These are phyloP conservation scores for Pseudomicrostroma phylloplanum DNA, from an alignment of 1,284 basidiomycete species.

Conservation along the genomic window DNA sequence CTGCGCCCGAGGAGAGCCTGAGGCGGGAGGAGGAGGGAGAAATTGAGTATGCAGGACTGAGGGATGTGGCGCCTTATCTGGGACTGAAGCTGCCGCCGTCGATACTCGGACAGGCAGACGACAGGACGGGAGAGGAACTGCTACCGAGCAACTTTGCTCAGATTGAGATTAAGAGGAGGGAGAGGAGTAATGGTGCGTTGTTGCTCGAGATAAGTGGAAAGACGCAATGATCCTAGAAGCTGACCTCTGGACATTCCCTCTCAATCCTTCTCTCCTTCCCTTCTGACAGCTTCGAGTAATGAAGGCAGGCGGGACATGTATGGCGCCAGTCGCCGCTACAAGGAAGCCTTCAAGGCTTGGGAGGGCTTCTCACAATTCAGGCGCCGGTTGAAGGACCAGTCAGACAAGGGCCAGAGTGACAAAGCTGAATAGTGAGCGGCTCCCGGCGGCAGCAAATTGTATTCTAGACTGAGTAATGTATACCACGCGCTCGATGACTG, in stretches of 20 bases:
- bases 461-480: no score
- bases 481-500: background rate
- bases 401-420: background rate
- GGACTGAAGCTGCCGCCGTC: no score
- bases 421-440: background rate
- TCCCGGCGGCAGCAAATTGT: background rate
- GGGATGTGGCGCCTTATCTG: no score
- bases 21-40: no score
- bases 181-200: no score
- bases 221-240: no score
- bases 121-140: no score
- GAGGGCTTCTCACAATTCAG: background rate
- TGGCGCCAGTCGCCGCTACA: background rate
- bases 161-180: no score
- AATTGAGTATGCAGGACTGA: no score
- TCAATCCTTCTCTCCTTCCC: background rate
- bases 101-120: no score
- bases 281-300: background rate
- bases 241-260: background rate
- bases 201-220: background rate
- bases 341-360: constrained; percentile 1
- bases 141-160: no score
- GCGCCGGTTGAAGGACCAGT: background rate
- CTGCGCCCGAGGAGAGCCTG: no score
- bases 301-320: background rate